These are phyloP conservation scores for Somion occarium DNA, from an alignment of 1,284 basidiomycete species.

Conservation along the genomic window DNA sequence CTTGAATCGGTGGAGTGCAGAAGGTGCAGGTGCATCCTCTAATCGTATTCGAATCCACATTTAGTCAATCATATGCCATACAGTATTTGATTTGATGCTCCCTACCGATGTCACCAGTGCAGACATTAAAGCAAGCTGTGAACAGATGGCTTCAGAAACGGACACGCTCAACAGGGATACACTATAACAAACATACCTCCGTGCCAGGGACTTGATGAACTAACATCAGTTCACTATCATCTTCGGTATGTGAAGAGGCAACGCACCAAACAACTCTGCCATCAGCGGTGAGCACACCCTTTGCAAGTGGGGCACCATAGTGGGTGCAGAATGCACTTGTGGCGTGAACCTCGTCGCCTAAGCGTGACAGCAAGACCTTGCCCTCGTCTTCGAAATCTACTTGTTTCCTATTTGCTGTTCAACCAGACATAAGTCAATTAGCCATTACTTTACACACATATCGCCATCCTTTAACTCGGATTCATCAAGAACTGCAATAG, in stretches of 20 bases:
- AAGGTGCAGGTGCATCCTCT: constrained; percentile 91
- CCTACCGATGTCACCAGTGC: constrained; percentile 72
- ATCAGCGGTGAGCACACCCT: constrained; percentile 78
- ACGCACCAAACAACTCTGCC: constrained; percentile 74
- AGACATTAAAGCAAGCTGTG: constrained; percentile 84
- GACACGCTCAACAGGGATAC: too few species aligned
- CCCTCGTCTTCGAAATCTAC: constrained; percentile 76
- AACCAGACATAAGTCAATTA: constrained; percentile 2
- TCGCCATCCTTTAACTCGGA: constrained; percentile 72
- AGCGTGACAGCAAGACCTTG: constrained; percentile 76
- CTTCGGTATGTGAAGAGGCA: neutral
- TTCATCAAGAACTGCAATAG: constrained; percentile 61
- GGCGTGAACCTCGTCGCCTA: constrained; percentile 73
- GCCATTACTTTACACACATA: constrained; percentile 42
- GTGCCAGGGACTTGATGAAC: constrained; percentile 72
- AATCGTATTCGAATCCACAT: constrained; percentile 7
- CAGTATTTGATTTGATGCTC: constrained; percentile 15
- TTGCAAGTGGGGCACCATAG: constrained; percentile 80
- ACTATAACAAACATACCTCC: constrained; percentile 56
- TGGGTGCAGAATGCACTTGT: constrained; percentile 89
- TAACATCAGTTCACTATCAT: constrained; percentile 1
- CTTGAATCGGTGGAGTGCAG: constrained; percentile 81
- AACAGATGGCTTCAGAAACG: too few species aligned
- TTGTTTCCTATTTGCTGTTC: constrained; percentile 55
- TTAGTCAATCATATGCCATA: constrained; percentile 20